Base-by-base conservation (phyloP, 768 basidiomycete genomes). In the Podaxis sp. region DNA sequence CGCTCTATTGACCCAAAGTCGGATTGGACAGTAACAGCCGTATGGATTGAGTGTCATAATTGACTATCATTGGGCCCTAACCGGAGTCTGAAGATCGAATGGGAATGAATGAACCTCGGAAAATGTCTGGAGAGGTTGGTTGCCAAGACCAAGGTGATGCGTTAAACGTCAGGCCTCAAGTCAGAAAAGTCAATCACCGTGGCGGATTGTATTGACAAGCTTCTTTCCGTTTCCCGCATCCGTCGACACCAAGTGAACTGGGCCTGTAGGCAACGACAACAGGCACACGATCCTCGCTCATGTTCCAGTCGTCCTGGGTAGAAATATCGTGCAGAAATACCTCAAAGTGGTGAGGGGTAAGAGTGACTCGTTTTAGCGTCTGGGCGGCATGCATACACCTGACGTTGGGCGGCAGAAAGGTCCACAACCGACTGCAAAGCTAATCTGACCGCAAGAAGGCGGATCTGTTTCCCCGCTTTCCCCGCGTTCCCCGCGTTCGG, bases 81-180 rank as follows among this genome's bases (percentile, higher is more conserved):
- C 20, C 36, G 26, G n/a, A n/a, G 52, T 36, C 30, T 36, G 5
- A 33, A 10, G 52, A 20, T 10, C 12, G 11, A 56, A 13, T 8
- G 22, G 54, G 36, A 56, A 8, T n/a, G 10, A 11, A 28, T 53
- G 28, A 62, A 62, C 12, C 54, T 62, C 61, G 61, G 61, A 56
- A 62, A 62, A 62, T 62, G 48, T 50, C 37, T 62, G 61, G 61
- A 50, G n/a, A 33, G 46, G 38, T 26, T 24, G 36, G n/a, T n/a
- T 40, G 61, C 36, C 54, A 56, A 51, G 44, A 20, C 28, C 6
- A 50, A 49, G 24, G 2, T 41, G 38, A 38, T n/a, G 40, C 11
- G 12, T 50, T 54, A 15, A 46, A 46, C 44, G 15, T 17, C 6
- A 20, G 7, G 20, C 17, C 3, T 3, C 11, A 5, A 40, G 37